Evolutionary conservation across 352 stramenopile genomes (phyloP), one percentile per base, ranked within the genome.

Genomic region (Phytophthora pseudosyringae): DNA sequence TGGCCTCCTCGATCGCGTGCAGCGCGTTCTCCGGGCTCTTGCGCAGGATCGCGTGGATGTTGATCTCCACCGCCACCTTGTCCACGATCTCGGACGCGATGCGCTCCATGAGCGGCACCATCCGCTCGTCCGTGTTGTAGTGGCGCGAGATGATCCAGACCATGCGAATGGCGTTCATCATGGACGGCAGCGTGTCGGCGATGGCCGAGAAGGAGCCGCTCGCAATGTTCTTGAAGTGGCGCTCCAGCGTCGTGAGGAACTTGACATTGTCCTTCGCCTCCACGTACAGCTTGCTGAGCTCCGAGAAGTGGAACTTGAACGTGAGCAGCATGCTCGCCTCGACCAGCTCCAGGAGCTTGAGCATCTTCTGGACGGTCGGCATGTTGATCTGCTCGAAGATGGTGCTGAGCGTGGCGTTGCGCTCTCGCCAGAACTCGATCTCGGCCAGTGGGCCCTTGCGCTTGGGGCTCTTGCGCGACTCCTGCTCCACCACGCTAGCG

Each of bases 131-230:
- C n/a, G 92, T 98, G 64, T 99, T 99, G 79, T 98, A 99, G 62
- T 99, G 95, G 0, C 96, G 75, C 21, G 95, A 99, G 47, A 99
- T 98, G 64, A 98, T 98, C 96, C 96, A 99, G 10, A 99, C 94
- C 95, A 99, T 98, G 3, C 91, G 88, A 41, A 99, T 97, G 1
- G 93, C 93, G 58, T 98, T 98, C 88, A 99, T 97, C 95, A 99
- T 98, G 3, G 91, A 97, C 18, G 88, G 92, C 6, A 99, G 63
- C 28, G 93, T 98, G 50, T 99, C 95, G 0, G 94, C 83, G 44
- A 98, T 98, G 0, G 90, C 85, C 9, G 77, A 78, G 61, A 98
- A 98, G 2, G 88, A 97, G 0, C 94, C 96, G 21, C 78, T 89
- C 0, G 81, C 84, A 25, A 99, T 94, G 64, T 97, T 98, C 65